These are phyloP conservation scores for Scheffersomyces lignosus DNA, from an alignment of 805 yeast species.

Conservation along the genomic window DNA sequence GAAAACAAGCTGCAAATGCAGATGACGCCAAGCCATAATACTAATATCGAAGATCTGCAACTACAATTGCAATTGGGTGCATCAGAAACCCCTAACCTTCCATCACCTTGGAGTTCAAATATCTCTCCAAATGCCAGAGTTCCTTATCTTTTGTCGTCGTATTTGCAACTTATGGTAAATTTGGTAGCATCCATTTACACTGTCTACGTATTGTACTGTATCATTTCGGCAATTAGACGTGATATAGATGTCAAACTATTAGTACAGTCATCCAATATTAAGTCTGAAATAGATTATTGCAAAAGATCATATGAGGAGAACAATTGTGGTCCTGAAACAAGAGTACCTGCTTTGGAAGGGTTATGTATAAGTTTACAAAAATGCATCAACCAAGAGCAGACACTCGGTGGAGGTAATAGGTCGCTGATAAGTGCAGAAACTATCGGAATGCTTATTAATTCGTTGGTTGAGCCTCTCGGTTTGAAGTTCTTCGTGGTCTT, in stretches of 20 bases:
- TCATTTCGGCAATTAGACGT: slow-evolving; percentile 48
- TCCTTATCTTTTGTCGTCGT: slow-evolving; percentile 61
- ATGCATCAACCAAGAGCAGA: slow-evolving; percentile 63
- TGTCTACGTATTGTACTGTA: slow-evolving; percentile 41
- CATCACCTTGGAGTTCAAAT: slow-evolving; percentile 58
- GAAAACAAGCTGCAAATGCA: background rate
- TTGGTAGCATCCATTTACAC: slow-evolving; percentile 45
- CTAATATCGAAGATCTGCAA: background rate
- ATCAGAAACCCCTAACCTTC: slow-evolving; percentile 29
- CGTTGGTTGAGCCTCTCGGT: slow-evolving; percentile 68
- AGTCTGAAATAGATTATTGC: slow-evolving; percentile 57
- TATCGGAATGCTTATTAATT: slow-evolving; percentile 59
- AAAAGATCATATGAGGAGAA: slow-evolving; percentile 52
- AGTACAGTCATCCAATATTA: slow-evolving; percentile 44
- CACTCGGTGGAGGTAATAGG: slow-evolving; percentile 45
- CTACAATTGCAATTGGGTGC: background rate
- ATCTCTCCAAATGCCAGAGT: slow-evolving; percentile 52
- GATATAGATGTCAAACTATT: slow-evolving; percentile 57
- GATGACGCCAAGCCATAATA: background rate
- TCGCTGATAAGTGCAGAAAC: slow-evolving; percentile 62
- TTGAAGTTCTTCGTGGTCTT: slow-evolving; percentile 52
- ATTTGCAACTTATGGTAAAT: slow-evolving; percentile 58
- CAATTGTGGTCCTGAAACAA: slow-evolving; percentile 53
- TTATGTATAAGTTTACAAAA: slow-evolving; percentile 62
- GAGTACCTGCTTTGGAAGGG: slow-evolving; percentile 58